A percentile compares a stretch with the other conserved stretches of the same genome.
Conservation (phyloP, 305 asterid species). For the Euphrasia arctica region DNA sequence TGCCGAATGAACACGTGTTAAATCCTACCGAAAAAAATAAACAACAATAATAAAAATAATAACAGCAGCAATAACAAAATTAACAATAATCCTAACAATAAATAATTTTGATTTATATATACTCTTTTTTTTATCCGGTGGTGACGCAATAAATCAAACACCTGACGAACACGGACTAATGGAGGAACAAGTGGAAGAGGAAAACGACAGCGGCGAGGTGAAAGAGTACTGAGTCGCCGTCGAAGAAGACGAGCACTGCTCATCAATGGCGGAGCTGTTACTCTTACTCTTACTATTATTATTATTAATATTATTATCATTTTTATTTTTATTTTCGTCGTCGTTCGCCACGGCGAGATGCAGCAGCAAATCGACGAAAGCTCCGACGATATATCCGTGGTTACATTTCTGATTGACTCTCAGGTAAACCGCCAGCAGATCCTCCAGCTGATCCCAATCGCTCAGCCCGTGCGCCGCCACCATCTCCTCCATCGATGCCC, state of each 20-base stretch:
- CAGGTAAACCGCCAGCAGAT: conserved; percentile 52
- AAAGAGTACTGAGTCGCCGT: conserved; percentile 45
- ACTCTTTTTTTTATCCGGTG: not conserved
- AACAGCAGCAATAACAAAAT: no score
- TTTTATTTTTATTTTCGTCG: no score
- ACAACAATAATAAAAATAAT: no score
- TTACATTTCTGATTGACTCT: conserved; percentile 39
- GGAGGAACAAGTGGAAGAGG: conserved; percentile 39
- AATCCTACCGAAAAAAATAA: not conserved
- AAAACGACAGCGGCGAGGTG: conserved; percentile 61
- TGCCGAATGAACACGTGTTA: not conserved
- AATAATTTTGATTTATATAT: no score
- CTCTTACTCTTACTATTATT: no score
- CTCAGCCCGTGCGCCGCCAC: conserved; percentile 55
- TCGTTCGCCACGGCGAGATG: not conserved
- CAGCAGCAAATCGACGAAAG: conserved; percentile 48
- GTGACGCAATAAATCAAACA: conserved; percentile 3
- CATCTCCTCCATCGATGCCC: conserved; percentile 84
- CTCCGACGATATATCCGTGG: conserved; percentile 62
- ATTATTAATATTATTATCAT: no score
- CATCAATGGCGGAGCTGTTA: conserved; percentile 28
- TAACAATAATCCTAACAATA: no score
- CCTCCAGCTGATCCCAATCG: conserved; percentile 62
- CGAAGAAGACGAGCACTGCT: conserved; percentile 44
- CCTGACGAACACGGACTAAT: conserved; percentile 47